Base-by-base conservation (phyloP, 2,329 filamentous ascomycete species). In the Fusarium sp. region DNA sequence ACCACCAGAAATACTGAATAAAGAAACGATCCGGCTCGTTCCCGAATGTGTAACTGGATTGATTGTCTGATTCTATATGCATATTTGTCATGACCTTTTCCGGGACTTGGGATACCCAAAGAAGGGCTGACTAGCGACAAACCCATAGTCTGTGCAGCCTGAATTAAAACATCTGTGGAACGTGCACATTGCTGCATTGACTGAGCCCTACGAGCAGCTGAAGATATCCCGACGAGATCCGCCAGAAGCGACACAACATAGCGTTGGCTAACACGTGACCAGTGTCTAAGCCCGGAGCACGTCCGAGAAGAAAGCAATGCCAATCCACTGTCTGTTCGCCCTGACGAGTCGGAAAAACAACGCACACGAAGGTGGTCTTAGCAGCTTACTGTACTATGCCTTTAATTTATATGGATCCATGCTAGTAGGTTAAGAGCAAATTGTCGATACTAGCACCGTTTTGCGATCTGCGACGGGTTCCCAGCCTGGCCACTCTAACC, bases 381-480 rank as follows among this genome's bases (percentile, higher is more conserved):
- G 47, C 34, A 38, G 47, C 47, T 51, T 40, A 51, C 23, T 18
- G 10, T 6, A 23, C 23, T 23, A 23, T 23, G 23, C 23, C 6
- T 23, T 40, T 50, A 13, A 51, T 51, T 40, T 51, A 20, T 28
- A 9, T 30, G 30, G 30, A 38, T 28, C 9, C 20, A 49, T 7
- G 46, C 46, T 36, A 36, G 36, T n/a, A 36, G 16, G 30, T 26
- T 36, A 28, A 26, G 20, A 41, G 13, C n/a, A 41, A 41, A 33
- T 6, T 9, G 13, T 23, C 30, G 23, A 31, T 31, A 18, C 20
- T 56, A 57, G 57, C 34, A 37, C 40, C 33, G 36, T 59, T 59
- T 60, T 26, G 31, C 28, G 41, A 51, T 33, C 28, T 26, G 20
- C 46, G 30, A 36, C 13, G 18, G 36, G 28, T 45, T 20, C 16